Percentiles rank a stretch among this genome's conserved stretches.
These are phyloP conservation scores for Xylaria sp. DNA, from an alignment of 2,329 filamentous ascomycete species.

Conservation along the genomic window DNA sequence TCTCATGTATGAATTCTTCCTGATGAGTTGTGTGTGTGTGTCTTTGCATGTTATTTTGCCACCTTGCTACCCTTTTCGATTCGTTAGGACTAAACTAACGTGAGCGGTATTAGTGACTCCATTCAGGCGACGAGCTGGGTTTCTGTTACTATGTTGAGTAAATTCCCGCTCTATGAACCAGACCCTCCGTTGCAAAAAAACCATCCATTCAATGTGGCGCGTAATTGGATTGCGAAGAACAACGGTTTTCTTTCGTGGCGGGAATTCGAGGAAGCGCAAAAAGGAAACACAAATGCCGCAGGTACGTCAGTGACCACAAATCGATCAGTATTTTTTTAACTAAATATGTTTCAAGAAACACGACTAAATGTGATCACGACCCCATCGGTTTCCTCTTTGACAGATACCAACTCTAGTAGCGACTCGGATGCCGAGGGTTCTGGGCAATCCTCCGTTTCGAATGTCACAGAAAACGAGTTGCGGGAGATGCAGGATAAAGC, in stretches of 20 bases:
- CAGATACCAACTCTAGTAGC: background rate
- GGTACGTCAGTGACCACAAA: constrained; percentile 21
- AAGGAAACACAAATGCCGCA: background rate
- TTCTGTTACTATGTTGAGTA: constrained; percentile 27
- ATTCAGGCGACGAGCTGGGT: constrained; percentile 36
- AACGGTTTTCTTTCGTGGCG: constrained; percentile 37
- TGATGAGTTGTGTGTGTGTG: too few relatives aligned
- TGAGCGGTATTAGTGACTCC: constrained; percentile 33
- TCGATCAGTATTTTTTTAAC: background rate
- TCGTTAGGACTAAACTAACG: background rate
- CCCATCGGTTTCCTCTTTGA: background rate
- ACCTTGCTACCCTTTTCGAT: background rate
- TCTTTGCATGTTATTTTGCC: too few relatives aligned
- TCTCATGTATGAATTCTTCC: too few relatives aligned
- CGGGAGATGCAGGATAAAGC: constrained; percentile 27
- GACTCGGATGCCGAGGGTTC: constrained; percentile 7
- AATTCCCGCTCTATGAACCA: constrained; percentile 33
- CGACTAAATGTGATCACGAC: background rate
- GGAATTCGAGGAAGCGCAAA: constrained; percentile 29
- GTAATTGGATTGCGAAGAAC: constrained; percentile 36
- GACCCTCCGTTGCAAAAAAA: constrained; percentile 20
- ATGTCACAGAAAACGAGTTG: constrained; percentile 29
- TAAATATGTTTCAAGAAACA: background rate
- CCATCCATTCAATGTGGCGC: constrained; percentile 35
- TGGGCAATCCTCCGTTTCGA: constrained; percentile 7